Base-by-base conservation (phyloP, 1,139 yeast genomes). In the Saccharomyces hybrid region DNA sequence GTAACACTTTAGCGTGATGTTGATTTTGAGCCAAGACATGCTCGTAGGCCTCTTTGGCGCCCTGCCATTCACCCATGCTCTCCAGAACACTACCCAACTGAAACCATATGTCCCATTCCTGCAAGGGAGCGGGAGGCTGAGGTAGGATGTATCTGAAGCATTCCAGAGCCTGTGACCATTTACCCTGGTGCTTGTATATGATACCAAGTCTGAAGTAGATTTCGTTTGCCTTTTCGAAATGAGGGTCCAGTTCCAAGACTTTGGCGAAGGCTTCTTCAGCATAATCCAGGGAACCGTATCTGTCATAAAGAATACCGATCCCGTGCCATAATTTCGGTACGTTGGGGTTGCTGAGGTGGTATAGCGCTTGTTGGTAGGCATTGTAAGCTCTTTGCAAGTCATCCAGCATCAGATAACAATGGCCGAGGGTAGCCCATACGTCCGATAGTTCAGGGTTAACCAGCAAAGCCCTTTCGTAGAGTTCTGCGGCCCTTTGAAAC, bases 261-360 rank as follows among this genome's bases (percentile, higher is more conserved):
- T 96, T 83, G 42, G 95, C 95, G 74, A 93, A 93, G 3, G 99
- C 98, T 70, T 93, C 99, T 70, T 93, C 98, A 3, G 99, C 99
- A 66, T 91, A 93, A 71, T 91, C 98, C 62, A 91, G 76, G 7
- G 96, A 88, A 14, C 98, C 99, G 70, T 93, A 93, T 52, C 99
- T 79, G 70, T 93, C 99, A 70, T 93, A 93, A 58, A 93, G 77
- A 58, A 93, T 93, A 46, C 99, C 99, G 63, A 93, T 93, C 0
- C 99, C 99, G 71, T 93, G 97, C 98, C 99, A 93, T 63, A 91
- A 80, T 70, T 90, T 90, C 53, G 99, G 98, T 51, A 91, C 97
- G 64, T 90, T 89, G 51, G 97, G 96, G 68, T 93, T 91, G 60
- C 88, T 90, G 69, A 91, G 75, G 68, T 90, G 93, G 70, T 88